These are phyloP conservation scores for Taphrina communis DNA, from an alignment of 1,139 yeast species.

Conservation along the genomic window DNA sequence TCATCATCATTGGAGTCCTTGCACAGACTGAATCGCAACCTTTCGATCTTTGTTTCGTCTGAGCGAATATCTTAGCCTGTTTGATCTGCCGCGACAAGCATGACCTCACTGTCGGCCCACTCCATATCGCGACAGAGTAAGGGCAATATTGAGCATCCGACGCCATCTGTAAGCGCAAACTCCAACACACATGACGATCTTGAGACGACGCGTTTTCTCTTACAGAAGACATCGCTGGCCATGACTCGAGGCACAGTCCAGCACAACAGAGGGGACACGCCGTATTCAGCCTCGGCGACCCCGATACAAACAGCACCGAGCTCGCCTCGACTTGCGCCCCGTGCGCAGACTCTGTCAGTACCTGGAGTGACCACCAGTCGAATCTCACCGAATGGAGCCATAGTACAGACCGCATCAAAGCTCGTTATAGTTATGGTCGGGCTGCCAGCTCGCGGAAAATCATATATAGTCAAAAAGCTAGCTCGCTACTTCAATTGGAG, in stretches of 20 bases:
- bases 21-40: too few species aligned
- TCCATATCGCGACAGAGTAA: neutral
- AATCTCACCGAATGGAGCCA: constrained; percentile 60
- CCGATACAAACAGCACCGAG: constrained; percentile 39
- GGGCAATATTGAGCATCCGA: neutral
- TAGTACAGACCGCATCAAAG: constrained; percentile 52
- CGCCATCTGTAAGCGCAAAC: neutral
- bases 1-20: too few species aligned
- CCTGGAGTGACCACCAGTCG: constrained; percentile 91
- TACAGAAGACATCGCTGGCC: constrained; percentile 33
- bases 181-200: constrained; percentile 4
- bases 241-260: constrained; percentile 4
- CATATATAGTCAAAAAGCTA: constrained; percentile 87
- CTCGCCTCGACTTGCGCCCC: constrained; percentile 33
- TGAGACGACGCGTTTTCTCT: constrained; percentile 36
- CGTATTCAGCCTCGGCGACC: constrained; percentile 38
- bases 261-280: constrained; percentile 26
- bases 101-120: neutral
- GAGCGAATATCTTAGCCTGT: neutral
- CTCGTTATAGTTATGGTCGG: constrained; percentile 95
- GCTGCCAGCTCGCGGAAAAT: constrained; percentile 89
- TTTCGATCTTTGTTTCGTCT: too few species aligned
- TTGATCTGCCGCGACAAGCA: neutral
- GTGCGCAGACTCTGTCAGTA: constrained; percentile 71
- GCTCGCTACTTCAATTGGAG: constrained; percentile 89